Conservation (phyloP, 1,284 basidiomycete genomes). For the Ustanciosporium gigantosporum region DNA sequence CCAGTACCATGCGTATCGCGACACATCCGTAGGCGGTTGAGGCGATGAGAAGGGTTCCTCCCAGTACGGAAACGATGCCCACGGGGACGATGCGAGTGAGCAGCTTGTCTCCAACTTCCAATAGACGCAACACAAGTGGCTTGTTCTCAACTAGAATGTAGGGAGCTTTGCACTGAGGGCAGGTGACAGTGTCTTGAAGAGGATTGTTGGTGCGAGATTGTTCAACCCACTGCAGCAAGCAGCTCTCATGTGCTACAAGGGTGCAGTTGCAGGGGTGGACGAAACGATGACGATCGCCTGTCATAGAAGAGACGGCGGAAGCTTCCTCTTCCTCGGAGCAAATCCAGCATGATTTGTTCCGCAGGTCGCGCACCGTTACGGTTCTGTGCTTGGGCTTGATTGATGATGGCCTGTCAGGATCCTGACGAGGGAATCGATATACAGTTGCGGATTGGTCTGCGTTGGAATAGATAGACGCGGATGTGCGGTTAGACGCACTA, state of each 20-base stretch:
- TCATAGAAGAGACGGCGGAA: not conserved
- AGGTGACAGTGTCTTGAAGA: constrained; percentile 25
- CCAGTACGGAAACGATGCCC: constrained; percentile 17
- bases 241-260: constrained; percentile 52
- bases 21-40: constrained; percentile 43
- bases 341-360: constrained; percentile 50
- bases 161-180: constrained; percentile 45
- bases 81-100: constrained; percentile 20
- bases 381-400: constrained; percentile 11
- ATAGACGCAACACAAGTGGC: constrained; percentile 19
- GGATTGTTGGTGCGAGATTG: constrained; percentile 27
- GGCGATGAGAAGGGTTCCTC: constrained; percentile 28
- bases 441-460: constrained; percentile 22
- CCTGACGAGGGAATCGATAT: constrained; percentile 19
- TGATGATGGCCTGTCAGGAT: constrained; percentile 9
- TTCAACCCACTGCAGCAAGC: constrained; percentile 49
- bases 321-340: constrained; percentile 52
- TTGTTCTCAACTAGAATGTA: constrained; percentile 44
- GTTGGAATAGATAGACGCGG: constrained; percentile 4
- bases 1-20: constrained; percentile 43
- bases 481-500: no score
- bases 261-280: constrained; percentile 54
- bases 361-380: constrained; percentile 44
- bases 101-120: constrained; percentile 37
- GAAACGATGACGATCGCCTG: constrained; percentile 14